Percentiles rank a stretch among this genome's conserved stretches.
These are phyloP conservation scores for Flagelloscypha sp. DNA, from an alignment of 768 basidiomycete species.

Conservation along the genomic window DNA sequence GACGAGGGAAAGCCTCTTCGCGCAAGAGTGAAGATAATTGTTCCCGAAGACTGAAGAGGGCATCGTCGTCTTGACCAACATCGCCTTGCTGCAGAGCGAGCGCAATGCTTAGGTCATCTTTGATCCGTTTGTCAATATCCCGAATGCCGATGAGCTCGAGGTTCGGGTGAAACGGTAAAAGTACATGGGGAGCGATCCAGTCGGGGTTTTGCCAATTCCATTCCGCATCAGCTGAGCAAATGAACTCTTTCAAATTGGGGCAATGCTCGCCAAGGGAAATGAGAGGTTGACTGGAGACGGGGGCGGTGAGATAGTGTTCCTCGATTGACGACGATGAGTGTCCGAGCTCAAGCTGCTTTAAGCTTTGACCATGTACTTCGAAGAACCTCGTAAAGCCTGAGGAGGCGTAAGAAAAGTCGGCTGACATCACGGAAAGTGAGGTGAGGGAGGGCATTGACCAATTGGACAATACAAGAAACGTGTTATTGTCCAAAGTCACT, in stretches of 20 bases:
- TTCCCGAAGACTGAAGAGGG: slow-evolving; percentile 58
- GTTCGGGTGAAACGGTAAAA: slow-evolving; percentile 55
- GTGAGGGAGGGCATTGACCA: slow-evolving; percentile 60
- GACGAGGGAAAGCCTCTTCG: slow-evolving; percentile 50
- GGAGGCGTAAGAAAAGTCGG: slow-evolving; percentile 65
- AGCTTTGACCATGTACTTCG: slow-evolving; percentile 50
- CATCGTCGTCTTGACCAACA: slow-evolving; percentile 25
- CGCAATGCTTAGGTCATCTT: slow-evolving; percentile 30
- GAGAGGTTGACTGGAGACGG: slow-evolving; percentile 22
- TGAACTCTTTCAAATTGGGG: slow-evolving; percentile 60
- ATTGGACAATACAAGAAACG: slow-evolving; percentile 54
- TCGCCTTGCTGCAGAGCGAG: slow-evolving; percentile 21
- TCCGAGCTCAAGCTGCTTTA: slow-evolving; percentile 63
- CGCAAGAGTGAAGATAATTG: slow-evolving; percentile 56
- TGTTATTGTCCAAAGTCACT: slow-evolving; percentile 62
- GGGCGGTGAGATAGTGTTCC: slow-evolving; percentile 55
- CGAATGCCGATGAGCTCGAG: slow-evolving; percentile 64
- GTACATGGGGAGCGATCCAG: slow-evolving; percentile 72
- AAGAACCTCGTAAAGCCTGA: slow-evolving; percentile 61
- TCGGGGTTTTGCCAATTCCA: slow-evolving; percentile 77
- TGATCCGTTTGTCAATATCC: slow-evolving; percentile 57
- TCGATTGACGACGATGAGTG: slow-evolving; percentile 61
- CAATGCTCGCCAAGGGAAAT: slow-evolving; percentile 60
- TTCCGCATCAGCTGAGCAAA: slow-evolving; percentile 69
- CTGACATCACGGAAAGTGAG: slow-evolving; percentile 59